phyloP scores from a whole-genome alignment of 2,329 filamentous ascomycete genomes.

The Magnaporthales sp. region DNA sequence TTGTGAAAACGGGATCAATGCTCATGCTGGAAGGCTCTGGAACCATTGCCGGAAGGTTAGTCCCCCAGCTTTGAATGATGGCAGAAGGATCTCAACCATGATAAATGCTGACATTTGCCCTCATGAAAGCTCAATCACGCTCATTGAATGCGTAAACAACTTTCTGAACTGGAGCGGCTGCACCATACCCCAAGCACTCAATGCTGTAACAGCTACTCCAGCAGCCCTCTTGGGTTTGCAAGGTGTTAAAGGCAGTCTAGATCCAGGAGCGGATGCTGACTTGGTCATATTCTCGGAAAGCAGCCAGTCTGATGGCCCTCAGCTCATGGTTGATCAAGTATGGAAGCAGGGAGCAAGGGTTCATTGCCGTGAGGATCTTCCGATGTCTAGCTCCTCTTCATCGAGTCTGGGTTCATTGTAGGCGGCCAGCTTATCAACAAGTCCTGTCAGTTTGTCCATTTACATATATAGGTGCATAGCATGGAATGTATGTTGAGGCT shows the following conservation, averaged over 20 bases:
- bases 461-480: background rate
- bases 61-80: slow-evolving; percentile 9
- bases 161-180: slow-evolving; percentile 68
- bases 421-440: background rate
- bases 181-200: slow-evolving; percentile 58
- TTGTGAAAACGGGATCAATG: slow-evolving; percentile 62
- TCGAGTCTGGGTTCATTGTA: background rate
- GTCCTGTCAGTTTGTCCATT: background rate
- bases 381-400: background rate
- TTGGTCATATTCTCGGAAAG: slow-evolving; percentile 58
- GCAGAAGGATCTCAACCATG: background rate
- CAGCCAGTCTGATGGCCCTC: slow-evolving; percentile 21
- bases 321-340: slow-evolving; percentile 61
- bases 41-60: slow-evolving; percentile 67
- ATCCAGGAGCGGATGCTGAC: slow-evolving; percentile 57
- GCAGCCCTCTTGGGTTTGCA: slow-evolving; percentile 66
- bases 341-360: slow-evolving; percentile 68
- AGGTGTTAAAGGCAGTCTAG: slow-evolving; percentile 56
- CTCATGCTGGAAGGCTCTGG: slow-evolving; percentile 71
- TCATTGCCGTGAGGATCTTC: slow-evolving; percentile 2
- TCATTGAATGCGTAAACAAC: slow-evolving; percentile 78
- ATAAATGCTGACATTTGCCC: slow-evolving; percentile 1
- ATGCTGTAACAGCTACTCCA: slow-evolving; percentile 67
- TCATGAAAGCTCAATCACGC: slow-evolving; percentile 50
- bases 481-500: no score